Evolutionary conservation across 495 filamentous ascomycete species (phyloP).

Genomic region (Penicillium angulare): DNA sequence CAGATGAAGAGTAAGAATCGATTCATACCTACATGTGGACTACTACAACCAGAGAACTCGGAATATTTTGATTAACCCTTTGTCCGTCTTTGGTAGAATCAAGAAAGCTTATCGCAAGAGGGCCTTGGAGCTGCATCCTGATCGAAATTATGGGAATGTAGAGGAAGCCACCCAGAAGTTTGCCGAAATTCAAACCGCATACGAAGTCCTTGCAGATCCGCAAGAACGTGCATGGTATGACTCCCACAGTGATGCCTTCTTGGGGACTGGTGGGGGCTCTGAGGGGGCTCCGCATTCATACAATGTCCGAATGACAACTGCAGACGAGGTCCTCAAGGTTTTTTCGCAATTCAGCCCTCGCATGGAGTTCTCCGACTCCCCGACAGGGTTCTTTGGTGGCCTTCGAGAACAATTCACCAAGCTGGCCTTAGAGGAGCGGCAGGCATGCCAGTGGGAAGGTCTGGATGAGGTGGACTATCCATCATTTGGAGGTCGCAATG

Average conservation of each 20-base stretch:
- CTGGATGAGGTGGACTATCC: slow-evolving; percentile 64
- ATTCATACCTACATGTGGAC: background rate
- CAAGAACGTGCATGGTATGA: slow-evolving; percentile 99
- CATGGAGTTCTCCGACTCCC: slow-evolving; percentile 74
- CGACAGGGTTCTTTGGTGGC: slow-evolving; percentile 78
- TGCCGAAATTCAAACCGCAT: slow-evolving; percentile 87
- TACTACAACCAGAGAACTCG: background rate
- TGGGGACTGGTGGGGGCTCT: slow-evolving; percentile 52
- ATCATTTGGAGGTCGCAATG: slow-evolving; percentile 68
- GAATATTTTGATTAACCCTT: background rate
- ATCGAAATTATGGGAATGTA: slow-evolving; percentile 86
- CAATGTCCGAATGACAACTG: slow-evolving; percentile 68
- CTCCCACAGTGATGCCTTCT: slow-evolving; percentile 81
- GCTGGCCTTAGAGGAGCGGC: slow-evolving; percentile 77
- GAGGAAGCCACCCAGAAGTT: slow-evolving; percentile 82
- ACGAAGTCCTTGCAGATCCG: slow-evolving; percentile 91
- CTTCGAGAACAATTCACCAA: slow-evolving; percentile 71
- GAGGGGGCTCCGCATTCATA: slow-evolving; percentile 55
- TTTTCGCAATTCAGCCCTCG: slow-evolving; percentile 72
- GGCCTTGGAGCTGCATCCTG: slow-evolving; percentile 90
- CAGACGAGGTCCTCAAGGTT: slow-evolving; percentile 69
- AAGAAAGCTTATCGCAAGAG: slow-evolving; percentile 90
- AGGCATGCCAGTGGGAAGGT: slow-evolving; percentile 67
- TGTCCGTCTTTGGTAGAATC: slow-evolving; percentile 55
- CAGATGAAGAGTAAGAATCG: slow-evolving; percentile 74